A percentile compares a stretch with the other conserved stretches of the same genome.
phyloP scores from a whole-genome alignment of 352 stramenopile species.

The Globisporangium alternatum region DNA sequence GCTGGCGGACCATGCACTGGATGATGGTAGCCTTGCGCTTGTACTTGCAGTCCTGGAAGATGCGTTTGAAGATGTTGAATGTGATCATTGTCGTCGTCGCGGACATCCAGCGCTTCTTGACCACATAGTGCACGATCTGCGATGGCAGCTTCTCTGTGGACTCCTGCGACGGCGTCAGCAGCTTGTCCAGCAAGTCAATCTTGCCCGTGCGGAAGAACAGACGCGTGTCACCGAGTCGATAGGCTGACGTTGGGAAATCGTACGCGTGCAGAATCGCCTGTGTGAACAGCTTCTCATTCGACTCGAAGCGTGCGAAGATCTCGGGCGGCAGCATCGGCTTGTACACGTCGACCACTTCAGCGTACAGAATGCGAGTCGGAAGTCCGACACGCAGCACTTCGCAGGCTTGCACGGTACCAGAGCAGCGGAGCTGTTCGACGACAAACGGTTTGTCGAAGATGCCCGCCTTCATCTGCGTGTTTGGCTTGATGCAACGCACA shows the following conservation, averaged over 20 bases:
- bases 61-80: conserved; percentile 67
- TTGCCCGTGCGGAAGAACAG: conserved; percentile 87
- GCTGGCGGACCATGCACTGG: conserved; percentile 77
- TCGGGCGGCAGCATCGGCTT: conserved; percentile 57
- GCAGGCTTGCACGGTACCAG: conserved; percentile 73
- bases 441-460: conserved; percentile 76
- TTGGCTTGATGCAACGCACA: conserved; percentile 95
- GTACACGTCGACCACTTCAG: conserved; percentile 83
- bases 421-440: conserved; percentile 73
- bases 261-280: conserved; percentile 80
- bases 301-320: conserved; percentile 72
- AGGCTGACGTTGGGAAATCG: conserved; percentile 70
- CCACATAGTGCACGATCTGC: conserved; percentile 57
- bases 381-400: conserved; percentile 79
- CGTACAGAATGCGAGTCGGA: conserved; percentile 83
- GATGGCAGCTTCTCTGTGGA: conserved; percentile 28
- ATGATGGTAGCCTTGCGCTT: conserved; percentile 68
- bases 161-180: conserved; percentile 50
- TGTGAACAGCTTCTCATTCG: conserved; percentile 85
- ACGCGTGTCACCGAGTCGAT: conserved; percentile 74
- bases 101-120: conserved; percentile 80
- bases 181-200: conserved; percentile 77
- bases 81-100: conserved; percentile 64
- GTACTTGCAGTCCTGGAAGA: conserved; percentile 72
- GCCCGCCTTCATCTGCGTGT: conserved; percentile 91